Base-by-base conservation (phyloP, 805 yeast genomes). In the Candida maltosa region DNA sequence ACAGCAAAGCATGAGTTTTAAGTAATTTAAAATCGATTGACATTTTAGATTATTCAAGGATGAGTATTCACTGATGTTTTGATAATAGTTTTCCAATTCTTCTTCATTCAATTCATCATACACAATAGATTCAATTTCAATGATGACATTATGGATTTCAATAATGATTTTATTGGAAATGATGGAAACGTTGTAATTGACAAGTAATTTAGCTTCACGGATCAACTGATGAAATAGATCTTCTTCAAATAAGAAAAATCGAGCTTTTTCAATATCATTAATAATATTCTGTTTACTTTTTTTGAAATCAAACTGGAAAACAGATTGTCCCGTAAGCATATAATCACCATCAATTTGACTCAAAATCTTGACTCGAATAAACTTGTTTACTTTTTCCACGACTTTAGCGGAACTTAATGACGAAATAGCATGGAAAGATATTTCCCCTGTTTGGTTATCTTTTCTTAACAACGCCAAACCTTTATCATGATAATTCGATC, bases 231-330 rank as follows among this genome's bases (percentile, higher is more conserved):
- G 78, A 62, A 87, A 87, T 36, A 91, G 66, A 56, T 91, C 97
- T 50, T 86, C 93, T 52, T 91, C 97, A 61, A 91, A 91, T 6
- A 89, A 66, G 40, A 77, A 75, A 43, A 74, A 80, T 31, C 96
- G 70, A 0, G 94, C 88, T 33, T 63, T 75, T 24, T 74, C 70
- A 18, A 91, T 80, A 16, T 72, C 73, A 32, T 71, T 69, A 15
- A 80, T 71, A 9, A 70, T 60, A 14, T 24, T 41, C 14, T 37
- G 40, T 12, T 42, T 29, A 11, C 33, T 31, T 16, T 32, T 36
- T 12, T 53, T 40, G 36, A 48, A 40, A 29, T 47, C 40, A 14
- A 47, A 43, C 3, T 50, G 45, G 14, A 66, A 58, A 18, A 52
- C 46, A 0, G 84, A 73, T 48, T 80, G 82, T 3, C 87, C 87